Evolutionary conservation across 805 yeast genomes (phyloP).

Genomic region (Huiozyma naganishii): DNA sequence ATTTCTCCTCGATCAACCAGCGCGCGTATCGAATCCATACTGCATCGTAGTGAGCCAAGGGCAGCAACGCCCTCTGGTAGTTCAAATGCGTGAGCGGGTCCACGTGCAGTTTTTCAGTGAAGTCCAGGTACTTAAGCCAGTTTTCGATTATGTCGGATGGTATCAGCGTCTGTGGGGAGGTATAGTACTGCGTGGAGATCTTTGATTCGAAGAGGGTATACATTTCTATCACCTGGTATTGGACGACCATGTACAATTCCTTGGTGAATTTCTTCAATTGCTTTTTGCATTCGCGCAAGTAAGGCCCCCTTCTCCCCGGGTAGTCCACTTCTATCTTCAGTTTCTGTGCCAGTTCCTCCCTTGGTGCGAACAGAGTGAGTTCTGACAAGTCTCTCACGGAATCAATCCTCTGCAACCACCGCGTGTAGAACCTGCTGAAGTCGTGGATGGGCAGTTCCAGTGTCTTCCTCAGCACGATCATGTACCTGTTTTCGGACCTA

Average conservation of each 20-base stretch:
- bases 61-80: slow-evolving; percentile 25
- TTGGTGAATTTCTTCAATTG: slow-evolving; percentile 21
- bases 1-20: slow-evolving; percentile 19
- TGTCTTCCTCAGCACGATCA: slow-evolving; percentile 20
- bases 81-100: slow-evolving; percentile 16
- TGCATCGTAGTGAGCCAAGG: slow-evolving; percentile 22
- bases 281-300: slow-evolving; percentile 27
- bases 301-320: slow-evolving; percentile 22
- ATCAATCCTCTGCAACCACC: slow-evolving; percentile 24
- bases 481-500: slow-evolving; percentile 12
- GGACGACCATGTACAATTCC: slow-evolving; percentile 23
- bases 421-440: slow-evolving; percentile 22
- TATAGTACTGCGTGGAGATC: slow-evolving; percentile 18
- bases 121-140: slow-evolving; percentile 24
- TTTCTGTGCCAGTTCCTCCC: slow-evolving; percentile 17
- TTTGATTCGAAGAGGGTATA: slow-evolving; percentile 25
- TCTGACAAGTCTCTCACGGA: slow-evolving; percentile 20
- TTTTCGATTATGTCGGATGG: slow-evolving; percentile 14
- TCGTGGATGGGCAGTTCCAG: slow-evolving; percentile 25
- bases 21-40: slow-evolving; percentile 25
- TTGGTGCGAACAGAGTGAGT: slow-evolving; percentile 14
- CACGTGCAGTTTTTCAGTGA: slow-evolving; percentile 14
- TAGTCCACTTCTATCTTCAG: slow-evolving; percentile 15
- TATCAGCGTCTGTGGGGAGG: slow-evolving; percentile 19
- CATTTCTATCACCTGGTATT: slow-evolving; percentile 22